Evolutionary conservation across 106 monocot species (phyloP).

Genomic region (Agapanthus africanus): DNA sequence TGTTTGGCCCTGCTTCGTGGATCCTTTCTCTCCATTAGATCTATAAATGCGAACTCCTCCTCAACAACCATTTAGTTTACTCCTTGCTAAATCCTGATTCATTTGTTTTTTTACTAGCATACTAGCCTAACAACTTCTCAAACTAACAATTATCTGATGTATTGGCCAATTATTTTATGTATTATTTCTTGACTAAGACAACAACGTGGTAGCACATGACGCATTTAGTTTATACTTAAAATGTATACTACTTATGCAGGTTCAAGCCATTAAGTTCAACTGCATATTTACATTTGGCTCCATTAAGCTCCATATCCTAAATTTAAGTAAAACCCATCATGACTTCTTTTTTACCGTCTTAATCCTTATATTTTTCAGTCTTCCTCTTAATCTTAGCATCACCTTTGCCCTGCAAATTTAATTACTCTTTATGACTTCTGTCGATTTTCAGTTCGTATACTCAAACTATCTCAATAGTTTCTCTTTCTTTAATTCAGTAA

Average conservation of each 20-base stretch:
- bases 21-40: neutral
- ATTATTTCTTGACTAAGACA: neutral
- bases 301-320: neutral
- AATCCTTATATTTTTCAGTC: too few species aligned
- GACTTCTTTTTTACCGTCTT: neutral
- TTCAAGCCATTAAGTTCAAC: neutral
- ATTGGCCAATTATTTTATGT: neutral
- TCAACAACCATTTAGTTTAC: neutral
- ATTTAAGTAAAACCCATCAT: neutral
- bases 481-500: too few species aligned
- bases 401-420: too few species aligned
- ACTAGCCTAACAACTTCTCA: neutral
- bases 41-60: neutral
- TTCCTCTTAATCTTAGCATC: too few species aligned
- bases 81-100: neutral
- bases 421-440: too few species aligned
- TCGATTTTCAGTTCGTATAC: neutral
- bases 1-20: neutral
- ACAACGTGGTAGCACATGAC: neutral
- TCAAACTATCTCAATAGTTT: neutral
- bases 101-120: neutral
- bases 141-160: neutral
- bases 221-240: neutral
- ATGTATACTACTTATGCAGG: neutral
- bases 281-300: neutral